Evolutionary conservation across 2,329 filamentous ascomycete species (phyloP), one percentile per base, ranked within the genome.

Genomic region (Bertia moriformis): DNA sequence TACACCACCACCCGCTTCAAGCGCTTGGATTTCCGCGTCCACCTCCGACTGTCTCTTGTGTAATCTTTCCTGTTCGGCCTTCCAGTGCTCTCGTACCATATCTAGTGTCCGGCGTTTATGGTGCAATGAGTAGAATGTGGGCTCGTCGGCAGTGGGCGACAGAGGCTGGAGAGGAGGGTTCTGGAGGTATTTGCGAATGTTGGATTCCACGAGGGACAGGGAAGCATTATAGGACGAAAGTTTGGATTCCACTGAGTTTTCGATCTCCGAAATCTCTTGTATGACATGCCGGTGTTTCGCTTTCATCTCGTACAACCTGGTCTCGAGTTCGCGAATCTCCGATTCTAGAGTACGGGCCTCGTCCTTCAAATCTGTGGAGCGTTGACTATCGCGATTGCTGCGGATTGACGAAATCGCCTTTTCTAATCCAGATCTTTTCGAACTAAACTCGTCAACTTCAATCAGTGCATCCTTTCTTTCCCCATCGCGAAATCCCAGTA

Each of bases 11-110:
- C 75, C 75, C 48, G 75, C 68, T 38, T 73, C 64, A 15, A 79
- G 57, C 2, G 74, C 75, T 17, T 59, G 51, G 33, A 67, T 67
- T 46, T 79, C 74, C 18, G 57, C 54, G 42, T 72, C 62, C 3
- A 69, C 61, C 35, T 60, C 54, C 20, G 60, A 49, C 37, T 62
- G 64, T 41, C 63, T 62, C 33, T 58, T 54, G 3, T 57, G 49
- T 14, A 72, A 46, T 5, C 55, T 52, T 13, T 57, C 59, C 38
- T 64, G 60, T 46, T 76, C 71, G 2, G 58, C 56, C 14, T 56
- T 53, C 63, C 69, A 76, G 44, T 73, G 66, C 32, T 75, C 69
- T 41, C 62, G 62, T 3, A 71, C 74, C 63, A 78, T 67, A 19
- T 69, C 66, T 18, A 79, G 60, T 1, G 73, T 79, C 32, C 74